phyloP scores from a whole-genome alignment of 1,139 yeast genomes.

The Casaregolazyma suthepensis region DNA sequence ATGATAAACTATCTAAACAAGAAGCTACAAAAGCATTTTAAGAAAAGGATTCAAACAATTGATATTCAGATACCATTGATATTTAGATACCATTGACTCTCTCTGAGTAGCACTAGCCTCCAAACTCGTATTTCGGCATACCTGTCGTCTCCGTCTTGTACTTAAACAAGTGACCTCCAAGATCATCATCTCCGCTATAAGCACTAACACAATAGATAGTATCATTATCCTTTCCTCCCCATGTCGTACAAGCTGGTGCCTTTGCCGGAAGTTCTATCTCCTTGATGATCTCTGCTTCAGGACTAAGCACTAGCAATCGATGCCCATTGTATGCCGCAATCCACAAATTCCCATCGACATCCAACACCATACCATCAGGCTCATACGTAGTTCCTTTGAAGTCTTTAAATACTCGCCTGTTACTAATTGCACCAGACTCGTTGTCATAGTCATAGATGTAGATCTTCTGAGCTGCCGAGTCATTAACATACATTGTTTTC shows the following conservation, averaged over 20 bases:
- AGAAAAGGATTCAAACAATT: no score
- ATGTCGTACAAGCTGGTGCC: slow-evolving; percentile 58
- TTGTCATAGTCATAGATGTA: slow-evolving; percentile 58
- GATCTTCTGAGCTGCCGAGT: slow-evolving; percentile 53
- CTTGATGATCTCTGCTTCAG: slow-evolving; percentile 45
- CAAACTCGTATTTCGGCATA: slow-evolving; percentile 31
- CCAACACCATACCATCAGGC: slow-evolving; percentile 77
- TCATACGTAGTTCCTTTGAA: slow-evolving; percentile 43
- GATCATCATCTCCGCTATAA: slow-evolving; percentile 46
- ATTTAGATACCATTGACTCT: background rate
- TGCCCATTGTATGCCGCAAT: slow-evolving; percentile 48
- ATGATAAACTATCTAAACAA: no score
- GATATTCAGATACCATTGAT: no score
- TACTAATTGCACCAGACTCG: slow-evolving; percentile 40
- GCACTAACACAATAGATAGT: slow-evolving; percentile 65
- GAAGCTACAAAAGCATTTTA: no score
- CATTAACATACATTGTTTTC: slow-evolving; percentile 60
- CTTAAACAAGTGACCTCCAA: slow-evolving; percentile 49
- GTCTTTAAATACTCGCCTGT: slow-evolving; percentile 37
- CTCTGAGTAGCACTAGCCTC: no score
- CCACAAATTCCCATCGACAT: slow-evolving; percentile 53
- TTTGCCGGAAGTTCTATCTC: slow-evolving; percentile 52
- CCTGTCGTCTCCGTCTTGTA: slow-evolving; percentile 34
- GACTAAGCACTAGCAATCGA: slow-evolving; percentile 44
- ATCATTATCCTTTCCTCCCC: slow-evolving; percentile 57